A percentile compares a stretch with the other conserved stretches of the same genome.
Evolutionary conservation across 2,329 filamentous ascomycete species (phyloP).

Genomic region (Neonectria coccinea): DNA sequence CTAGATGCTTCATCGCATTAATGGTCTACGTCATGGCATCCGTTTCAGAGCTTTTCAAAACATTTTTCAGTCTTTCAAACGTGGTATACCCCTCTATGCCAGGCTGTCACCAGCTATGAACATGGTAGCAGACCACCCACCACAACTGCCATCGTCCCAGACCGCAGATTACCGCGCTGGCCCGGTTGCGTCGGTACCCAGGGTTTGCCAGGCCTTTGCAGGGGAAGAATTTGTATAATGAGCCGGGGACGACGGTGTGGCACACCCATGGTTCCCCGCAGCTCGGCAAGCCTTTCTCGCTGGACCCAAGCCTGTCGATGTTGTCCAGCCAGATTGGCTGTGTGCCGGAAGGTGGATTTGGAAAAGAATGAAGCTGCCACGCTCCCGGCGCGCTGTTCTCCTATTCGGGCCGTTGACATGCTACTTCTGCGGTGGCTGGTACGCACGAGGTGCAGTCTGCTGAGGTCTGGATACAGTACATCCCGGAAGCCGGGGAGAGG

Average conservation of each 20-base stretch:
- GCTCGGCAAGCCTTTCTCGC: conserved; percentile 34
- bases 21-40: background rate
- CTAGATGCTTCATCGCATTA: background rate
- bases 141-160: background rate
- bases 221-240: conserved; percentile 21
- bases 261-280: conserved; percentile 45
- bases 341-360: conserved; percentile 29
- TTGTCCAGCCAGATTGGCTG: conserved; percentile 33
- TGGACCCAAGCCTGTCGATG: conserved; percentile 4
- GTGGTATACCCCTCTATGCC: background rate
- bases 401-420: conserved; percentile 46
- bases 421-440: conserved; percentile 15
- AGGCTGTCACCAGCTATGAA: background rate
- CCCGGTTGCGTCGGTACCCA: conserved; percentile 17
- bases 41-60: background rate
- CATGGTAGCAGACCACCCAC: background rate
- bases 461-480: background rate
- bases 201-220: conserved; percentile 6
- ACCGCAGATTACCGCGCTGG: background rate
- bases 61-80: background rate
- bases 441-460: conserved; percentile 1
- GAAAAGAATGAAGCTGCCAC: conserved; percentile 21
- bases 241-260: conserved; percentile 30
- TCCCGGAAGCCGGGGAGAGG: background rate
- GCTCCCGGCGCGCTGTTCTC: conserved; percentile 31